Evolutionary conservation across 2,329 filamentous ascomycete genomes (phyloP), one percentile per base, ranked within the genome.

Genomic region (Hymenoscyphus salicellus): DNA sequence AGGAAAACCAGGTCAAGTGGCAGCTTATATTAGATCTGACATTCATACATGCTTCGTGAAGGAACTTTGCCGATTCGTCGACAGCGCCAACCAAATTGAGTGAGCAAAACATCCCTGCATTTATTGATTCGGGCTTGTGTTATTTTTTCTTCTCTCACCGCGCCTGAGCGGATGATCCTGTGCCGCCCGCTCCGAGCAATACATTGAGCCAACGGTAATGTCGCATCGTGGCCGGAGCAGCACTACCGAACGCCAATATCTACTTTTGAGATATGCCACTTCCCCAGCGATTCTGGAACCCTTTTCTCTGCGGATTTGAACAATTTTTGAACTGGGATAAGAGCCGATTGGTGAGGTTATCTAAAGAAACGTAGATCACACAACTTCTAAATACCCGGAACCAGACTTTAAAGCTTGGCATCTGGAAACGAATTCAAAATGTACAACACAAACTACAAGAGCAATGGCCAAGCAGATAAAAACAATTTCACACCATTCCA

Each of bases 1-100:
- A 58, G 16, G 55, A 33, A 23, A 36, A 23, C 20, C 33, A 38
- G 28, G 11, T 58, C 20, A 5, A 20, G 10, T 20, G 26, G 55
- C n/a, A 7, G 55, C 17, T 36, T 33, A 58, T 33, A 58, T 20
- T 36, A 38, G 5, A 33, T 58, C 28, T 23, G 55, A 38, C n/a
- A 36, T 57, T 28, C 55, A 57, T 8, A 56, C 33, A 46, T 33
- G n/a, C 33, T 41, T 61, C 33, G 49, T 14, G 38, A 43, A 46
- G 60, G 60, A 62, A 38, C 36, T 58, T 32, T n/a, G 33, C 60
- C 60, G 60, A 62, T 62, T 62, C 60, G 60, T 62, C 28, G 5
- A 41, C 20, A 23, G 30, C 26, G 14, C 30, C 14, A 23, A 46
- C 26, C 38, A 26, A 41, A 5, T 20, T 30, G 11, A 26, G 36